A percentile compares a stretch with the other conserved stretches of the same genome.
These are phyloP conservation scores for Saccharomyces eubayanus DNA, from an alignment of 805 yeast genomes.

Conservation along the genomic window DNA sequence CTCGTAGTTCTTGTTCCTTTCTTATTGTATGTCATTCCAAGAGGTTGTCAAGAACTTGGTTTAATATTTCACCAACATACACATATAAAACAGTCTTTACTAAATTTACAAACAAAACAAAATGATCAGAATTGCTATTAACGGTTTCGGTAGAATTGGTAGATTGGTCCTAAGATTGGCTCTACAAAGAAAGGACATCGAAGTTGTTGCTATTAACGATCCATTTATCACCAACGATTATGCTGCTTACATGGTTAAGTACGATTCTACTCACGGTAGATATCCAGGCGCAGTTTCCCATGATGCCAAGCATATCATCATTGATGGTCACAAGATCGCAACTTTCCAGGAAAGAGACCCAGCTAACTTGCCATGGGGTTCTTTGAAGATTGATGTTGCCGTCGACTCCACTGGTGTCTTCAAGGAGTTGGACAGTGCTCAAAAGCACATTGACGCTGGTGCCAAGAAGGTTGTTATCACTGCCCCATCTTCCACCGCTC, in stretches of 20 bases:
- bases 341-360: constrained; percentile 59
- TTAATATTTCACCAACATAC: background rate
- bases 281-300: constrained; percentile 64
- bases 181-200: constrained; percentile 60
- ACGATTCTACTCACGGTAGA: constrained; percentile 87
- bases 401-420: constrained; percentile 94
- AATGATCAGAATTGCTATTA: constrained; percentile 66
- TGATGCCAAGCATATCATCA: constrained; percentile 49
- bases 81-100: background rate
- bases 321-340: constrained; percentile 4
- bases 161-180: constrained; percentile 84
- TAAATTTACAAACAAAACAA: background rate
- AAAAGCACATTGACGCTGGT: constrained; percentile 69
- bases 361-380: constrained; percentile 80
- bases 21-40: background rate
- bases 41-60: background rate
- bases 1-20: background rate
- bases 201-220: constrained; percentile 83
- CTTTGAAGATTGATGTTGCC: constrained; percentile 71
- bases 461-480: constrained; percentile 82
- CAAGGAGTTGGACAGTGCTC: constrained; percentile 73
- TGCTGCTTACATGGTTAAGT: constrained; percentile 93
- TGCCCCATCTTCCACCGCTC: constrained; percentile 90
- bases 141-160: constrained; percentile 94
- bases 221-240: constrained; percentile 85